Evolutionary conservation across 345 rosid species (phyloP).

Genomic region (Pugionium cornutum): DNA sequence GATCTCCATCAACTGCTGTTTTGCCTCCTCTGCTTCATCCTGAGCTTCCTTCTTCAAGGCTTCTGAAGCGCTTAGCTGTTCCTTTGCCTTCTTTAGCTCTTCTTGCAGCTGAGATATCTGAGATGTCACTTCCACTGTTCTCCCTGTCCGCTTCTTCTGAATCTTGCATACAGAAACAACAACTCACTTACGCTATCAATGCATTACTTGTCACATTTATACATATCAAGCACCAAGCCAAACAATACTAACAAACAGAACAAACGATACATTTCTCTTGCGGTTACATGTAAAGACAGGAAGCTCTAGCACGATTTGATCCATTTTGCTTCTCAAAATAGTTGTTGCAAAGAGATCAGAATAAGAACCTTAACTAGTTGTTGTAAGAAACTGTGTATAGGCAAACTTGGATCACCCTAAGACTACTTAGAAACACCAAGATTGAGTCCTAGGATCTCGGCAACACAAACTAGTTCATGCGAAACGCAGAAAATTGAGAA

Average conservation of each 20-base stretch:
- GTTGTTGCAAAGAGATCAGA: constrained; percentile 2
- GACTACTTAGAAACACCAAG: background rate
- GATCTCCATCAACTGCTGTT: constrained; percentile 69
- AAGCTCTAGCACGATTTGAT: background rate
- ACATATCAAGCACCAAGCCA: constrained; percentile 4
- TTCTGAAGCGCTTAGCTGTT: constrained; percentile 70
- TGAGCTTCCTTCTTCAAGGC: constrained; percentile 65
- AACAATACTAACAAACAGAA: no score
- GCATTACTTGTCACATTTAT: no score
- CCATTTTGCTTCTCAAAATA: no score
- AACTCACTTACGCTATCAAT: no score
- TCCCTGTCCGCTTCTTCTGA: constrained; percentile 63
- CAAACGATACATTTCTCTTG: background rate
- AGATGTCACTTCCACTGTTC: constrained; percentile 59
- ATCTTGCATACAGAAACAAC: constrained; percentile 32
- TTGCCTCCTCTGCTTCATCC: constrained; percentile 78
- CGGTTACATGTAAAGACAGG: no score
- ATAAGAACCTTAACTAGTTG: background rate
- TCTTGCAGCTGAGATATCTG: constrained; percentile 78
- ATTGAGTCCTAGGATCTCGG: background rate
- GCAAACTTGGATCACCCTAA: constrained; percentile 10
- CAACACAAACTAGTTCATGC: background rate
- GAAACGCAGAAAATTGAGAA: background rate
- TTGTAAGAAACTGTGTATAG: background rate
- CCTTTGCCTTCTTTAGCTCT: constrained; percentile 77